Conservation (phyloP, 1,284 basidiomycete species). For the Phylloboletellus chloephorus region DNA sequence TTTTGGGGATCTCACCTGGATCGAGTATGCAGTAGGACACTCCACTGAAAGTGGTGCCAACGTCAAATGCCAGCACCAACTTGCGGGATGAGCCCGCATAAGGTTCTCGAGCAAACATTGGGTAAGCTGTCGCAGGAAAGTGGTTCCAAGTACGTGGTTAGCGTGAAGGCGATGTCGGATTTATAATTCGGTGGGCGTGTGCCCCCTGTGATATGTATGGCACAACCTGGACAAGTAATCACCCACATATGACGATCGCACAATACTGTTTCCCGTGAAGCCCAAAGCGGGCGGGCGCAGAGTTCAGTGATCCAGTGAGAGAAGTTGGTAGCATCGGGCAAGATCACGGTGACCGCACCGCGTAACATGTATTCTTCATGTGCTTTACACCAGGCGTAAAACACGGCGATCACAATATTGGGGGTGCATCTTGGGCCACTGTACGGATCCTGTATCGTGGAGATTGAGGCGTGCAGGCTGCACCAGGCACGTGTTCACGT, state of each 20-base stretch:
- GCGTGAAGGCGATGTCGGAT: neutral
- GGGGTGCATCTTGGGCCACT: neutral
- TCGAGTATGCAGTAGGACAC: slow-evolving; percentile 43
- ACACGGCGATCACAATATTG: slow-evolving; percentile 2
- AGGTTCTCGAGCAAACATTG: slow-evolving; percentile 26
- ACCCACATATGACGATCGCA: neutral
- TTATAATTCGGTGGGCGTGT: slow-evolving; percentile 11
- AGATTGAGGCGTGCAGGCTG: neutral
- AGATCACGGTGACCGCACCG: slow-evolving; percentile 3
- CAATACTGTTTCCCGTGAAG: too few relatives aligned
- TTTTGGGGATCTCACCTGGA: slow-evolving; percentile 42
- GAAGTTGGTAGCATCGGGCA: neutral
- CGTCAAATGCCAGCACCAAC: slow-evolving; percentile 44
- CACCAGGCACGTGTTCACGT: slow-evolving; percentile 2
- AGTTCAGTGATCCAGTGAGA: neutral
- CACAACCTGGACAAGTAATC: neutral
- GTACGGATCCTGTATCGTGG: neutral
- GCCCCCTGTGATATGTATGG: neutral
- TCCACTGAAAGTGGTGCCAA: slow-evolving; percentile 49
- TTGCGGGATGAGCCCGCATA: slow-evolving; percentile 34
- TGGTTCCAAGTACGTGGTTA: neutral
- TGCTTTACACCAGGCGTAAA: neutral
- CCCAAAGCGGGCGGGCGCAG: neutral
- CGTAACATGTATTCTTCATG: neutral
- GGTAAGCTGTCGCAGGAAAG: neutral